These are phyloP conservation scores for Suhomyces guaymorum DNA, from an alignment of 1,139 yeast species.

Conservation along the genomic window DNA sequence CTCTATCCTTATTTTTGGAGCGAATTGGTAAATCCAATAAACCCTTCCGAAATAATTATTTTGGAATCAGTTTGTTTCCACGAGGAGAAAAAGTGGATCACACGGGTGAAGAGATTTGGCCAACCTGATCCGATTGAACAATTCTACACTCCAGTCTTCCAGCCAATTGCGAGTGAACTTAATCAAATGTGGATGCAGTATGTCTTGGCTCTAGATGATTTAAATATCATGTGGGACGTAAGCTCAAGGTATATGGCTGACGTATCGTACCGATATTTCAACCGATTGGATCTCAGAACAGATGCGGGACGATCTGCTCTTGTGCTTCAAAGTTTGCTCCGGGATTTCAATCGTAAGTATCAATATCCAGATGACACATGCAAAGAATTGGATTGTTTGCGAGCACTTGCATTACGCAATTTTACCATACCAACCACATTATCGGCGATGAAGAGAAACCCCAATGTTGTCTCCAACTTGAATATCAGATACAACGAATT, in stretches of 20 bases:
- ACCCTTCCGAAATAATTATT: conserved; percentile 28
- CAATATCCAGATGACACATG: conserved; percentile 11
- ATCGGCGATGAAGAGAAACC: conserved; percentile 34
- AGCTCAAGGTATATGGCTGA: conserved; percentile 39
- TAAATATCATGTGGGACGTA: conserved; percentile 30
- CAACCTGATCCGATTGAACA: conserved; percentile 4
- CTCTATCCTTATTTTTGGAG: conserved; percentile 46
- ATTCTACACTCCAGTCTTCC: conserved; percentile 22
- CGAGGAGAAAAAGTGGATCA: conserved; percentile 31
- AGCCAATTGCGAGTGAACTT: conserved; percentile 27
- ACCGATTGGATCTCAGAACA: conserved; percentile 33
- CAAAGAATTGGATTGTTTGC: conserved; percentile 26
- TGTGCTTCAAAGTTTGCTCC: conserved; percentile 27
- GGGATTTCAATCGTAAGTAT: conserved; percentile 21
- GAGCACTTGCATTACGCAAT: conserved; percentile 27
- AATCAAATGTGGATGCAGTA: conserved; percentile 40
- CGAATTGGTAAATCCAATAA: conserved; percentile 37
- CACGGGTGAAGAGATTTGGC: conserved; percentile 23
- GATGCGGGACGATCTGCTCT: conserved; percentile 32
- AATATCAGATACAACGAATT: conserved; percentile 36
- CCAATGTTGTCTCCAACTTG: conserved; percentile 30
- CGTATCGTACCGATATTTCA: conserved; percentile 36
- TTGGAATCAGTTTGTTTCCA: conserved; percentile 37
- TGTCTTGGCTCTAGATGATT: conserved; percentile 27
- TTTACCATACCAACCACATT: conserved; percentile 29